These are phyloP conservation scores for Globisporangium mamillatum DNA, from an alignment of 352 stramenopile species.

Conservation along the genomic window DNA sequence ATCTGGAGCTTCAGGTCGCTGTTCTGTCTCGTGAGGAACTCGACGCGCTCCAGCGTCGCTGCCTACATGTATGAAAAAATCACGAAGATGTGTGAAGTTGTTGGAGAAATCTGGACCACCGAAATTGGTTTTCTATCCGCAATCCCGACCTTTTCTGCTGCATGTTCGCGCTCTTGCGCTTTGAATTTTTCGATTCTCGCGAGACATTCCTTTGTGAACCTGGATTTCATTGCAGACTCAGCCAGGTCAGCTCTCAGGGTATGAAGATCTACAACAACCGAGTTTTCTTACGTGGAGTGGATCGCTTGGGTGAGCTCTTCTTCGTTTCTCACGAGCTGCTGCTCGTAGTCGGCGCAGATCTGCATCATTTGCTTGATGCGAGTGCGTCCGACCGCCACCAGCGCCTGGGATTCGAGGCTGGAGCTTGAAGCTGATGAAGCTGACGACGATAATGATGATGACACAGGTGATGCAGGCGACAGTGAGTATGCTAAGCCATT, in stretches of 20 bases:
- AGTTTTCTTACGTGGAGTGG: slow-evolving; percentile 30
- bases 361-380: slow-evolving; percentile 41
- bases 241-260: too few relatives aligned
- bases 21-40: slow-evolving; percentile 27
- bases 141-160: slow-evolving; percentile 30
- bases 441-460: background rate
- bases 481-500: background rate
- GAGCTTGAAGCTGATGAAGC: slow-evolving; percentile 7
- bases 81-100: background rate
- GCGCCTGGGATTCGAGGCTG: slow-evolving; percentile 41
- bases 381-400: slow-evolving; percentile 36
- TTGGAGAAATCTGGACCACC: background rate
- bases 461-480: background rate
- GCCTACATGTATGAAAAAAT: slow-evolving; percentile 14
- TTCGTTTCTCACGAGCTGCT: slow-evolving; percentile 47
- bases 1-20: slow-evolving; percentile 20
- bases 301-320: slow-evolving; percentile 46
- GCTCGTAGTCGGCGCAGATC: slow-evolving; percentile 44
- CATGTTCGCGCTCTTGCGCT: slow-evolving; percentile 25
- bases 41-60: slow-evolving; percentile 22
- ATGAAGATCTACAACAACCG: too few relatives aligned
- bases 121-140: background rate
- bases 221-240: background rate
- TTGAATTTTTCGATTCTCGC: slow-evolving; percentile 39
- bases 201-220: slow-evolving; percentile 35